phyloP scores from a whole-genome alignment of 805 yeast species.

The Lipomyces kockii region DNA sequence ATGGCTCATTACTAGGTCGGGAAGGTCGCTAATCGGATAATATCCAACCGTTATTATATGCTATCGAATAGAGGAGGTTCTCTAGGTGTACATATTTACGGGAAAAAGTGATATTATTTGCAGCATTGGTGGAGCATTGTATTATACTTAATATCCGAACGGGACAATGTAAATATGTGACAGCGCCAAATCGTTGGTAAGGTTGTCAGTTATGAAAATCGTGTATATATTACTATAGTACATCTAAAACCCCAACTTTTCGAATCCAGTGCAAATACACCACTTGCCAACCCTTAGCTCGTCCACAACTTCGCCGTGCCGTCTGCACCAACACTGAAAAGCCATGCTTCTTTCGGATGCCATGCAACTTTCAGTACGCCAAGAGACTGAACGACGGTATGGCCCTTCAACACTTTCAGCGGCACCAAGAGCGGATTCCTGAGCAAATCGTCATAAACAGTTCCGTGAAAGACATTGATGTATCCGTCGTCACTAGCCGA shows the following conservation, averaged over 20 bases:
- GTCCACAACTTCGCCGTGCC: conserved; percentile 97
- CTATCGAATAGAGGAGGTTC: background rate
- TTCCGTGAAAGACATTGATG: conserved; percentile 93
- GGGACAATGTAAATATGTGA: background rate
- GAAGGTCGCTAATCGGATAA: background rate
- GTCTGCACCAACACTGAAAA: conserved; percentile 96
- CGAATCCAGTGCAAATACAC: background rate
- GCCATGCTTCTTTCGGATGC: conserved; percentile 99
- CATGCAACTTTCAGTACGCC: conserved; percentile 88
- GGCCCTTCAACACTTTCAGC: conserved; percentile 90
- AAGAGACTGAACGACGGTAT: conserved; percentile 72
- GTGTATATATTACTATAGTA: background rate
- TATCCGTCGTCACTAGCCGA: conserved; percentile 94
- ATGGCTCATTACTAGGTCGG: background rate
- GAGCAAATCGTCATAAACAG: conserved; percentile 93
- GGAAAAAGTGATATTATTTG: no score
- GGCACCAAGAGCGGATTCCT: conserved; percentile 96
- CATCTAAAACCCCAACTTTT: background rate
- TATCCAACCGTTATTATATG: background rate
- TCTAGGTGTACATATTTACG: background rate
- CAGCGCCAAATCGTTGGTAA: background rate
- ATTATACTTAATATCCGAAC: background rate
- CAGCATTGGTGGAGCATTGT: background rate
- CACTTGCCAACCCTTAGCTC: conserved; percentile 52
- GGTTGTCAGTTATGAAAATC: background rate